These are phyloP conservation scores for Anthoceros angustus DNA, from an alignment of 225 moss, liverwort and hornwort genomes.

Conservation along the genomic window DNA sequence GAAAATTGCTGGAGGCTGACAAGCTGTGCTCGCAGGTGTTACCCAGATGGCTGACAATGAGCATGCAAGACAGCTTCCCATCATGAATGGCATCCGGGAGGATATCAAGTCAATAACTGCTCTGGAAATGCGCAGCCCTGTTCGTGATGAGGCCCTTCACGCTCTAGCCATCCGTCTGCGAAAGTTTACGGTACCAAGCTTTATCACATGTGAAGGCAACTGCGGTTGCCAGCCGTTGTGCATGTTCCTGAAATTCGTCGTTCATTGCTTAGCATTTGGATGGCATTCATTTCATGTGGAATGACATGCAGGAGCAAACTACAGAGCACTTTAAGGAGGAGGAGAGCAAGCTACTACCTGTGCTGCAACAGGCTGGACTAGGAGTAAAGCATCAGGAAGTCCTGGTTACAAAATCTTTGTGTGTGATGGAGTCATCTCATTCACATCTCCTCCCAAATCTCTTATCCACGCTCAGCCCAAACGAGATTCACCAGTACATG, in stretches of 20 bases:
- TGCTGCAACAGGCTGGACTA: conserved; percentile 41
- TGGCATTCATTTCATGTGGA: not conserved
- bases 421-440: conserved; percentile 50
- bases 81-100: conserved; percentile 51
- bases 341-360: conserved; percentile 40
- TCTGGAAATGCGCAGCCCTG: conserved; percentile 42
- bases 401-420: conserved; percentile 29
- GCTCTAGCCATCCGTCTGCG: conserved; percentile 42
- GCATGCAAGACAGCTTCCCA: conserved; percentile 46
- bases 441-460: conserved; percentile 36
- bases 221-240: conserved; percentile 8
- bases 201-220: not conserved
- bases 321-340: conserved; percentile 51
- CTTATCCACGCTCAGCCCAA: conserved; percentile 31
- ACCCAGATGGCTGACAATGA: conserved; percentile 43
- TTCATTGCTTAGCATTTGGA: not conserved
- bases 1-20: not conserved
- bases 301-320: conserved; percentile 30
- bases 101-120: conserved; percentile 53
- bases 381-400: conserved; percentile 36
- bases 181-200: conserved; percentile 24
- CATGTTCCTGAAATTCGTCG: not conserved
- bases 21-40: conserved; percentile 19
- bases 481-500: conserved; percentile 41
- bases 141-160: conserved; percentile 40